These are phyloP conservation scores for Nigrospora osmanthi DNA, from an alignment of 2,329 filamentous ascomycete species.

Conservation along the genomic window DNA sequence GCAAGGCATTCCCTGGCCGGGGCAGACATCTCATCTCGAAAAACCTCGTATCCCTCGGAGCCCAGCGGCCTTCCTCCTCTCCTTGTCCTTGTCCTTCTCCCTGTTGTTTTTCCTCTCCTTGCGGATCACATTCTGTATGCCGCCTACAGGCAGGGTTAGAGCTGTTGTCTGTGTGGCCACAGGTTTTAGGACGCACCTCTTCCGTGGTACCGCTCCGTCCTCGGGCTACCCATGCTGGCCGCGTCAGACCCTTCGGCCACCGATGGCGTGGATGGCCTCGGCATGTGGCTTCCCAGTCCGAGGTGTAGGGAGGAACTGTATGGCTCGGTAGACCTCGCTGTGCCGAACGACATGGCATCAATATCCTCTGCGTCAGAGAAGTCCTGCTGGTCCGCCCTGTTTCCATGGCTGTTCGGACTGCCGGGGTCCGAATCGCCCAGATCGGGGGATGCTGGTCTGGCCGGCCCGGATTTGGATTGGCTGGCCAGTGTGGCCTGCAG, in stretches of 20 bases:
- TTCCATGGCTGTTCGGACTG: constrained; percentile 29
- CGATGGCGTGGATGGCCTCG: constrained; percentile 29
- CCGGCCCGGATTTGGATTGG: constrained; percentile 8
- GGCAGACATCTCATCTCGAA: not conserved
- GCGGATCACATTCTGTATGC: constrained; percentile 37
- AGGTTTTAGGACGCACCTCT: constrained; percentile 30
- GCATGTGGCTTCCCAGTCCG: constrained; percentile 12
- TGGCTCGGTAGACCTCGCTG: constrained; percentile 32
- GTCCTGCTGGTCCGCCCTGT: constrained; percentile 25
- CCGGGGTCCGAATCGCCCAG: constrained; percentile 23
- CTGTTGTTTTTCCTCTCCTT: constrained; percentile 41
- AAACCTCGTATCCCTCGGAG: constrained; percentile 30
- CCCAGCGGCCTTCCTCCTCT: constrained; percentile 28
- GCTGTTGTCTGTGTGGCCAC: constrained; percentile 20
- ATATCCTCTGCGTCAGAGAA: constrained; percentile 35
- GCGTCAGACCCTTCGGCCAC: constrained; percentile 21
- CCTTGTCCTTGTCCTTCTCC: constrained; percentile 28
- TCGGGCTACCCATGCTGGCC: constrained; percentile 16
- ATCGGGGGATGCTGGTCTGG: constrained; percentile 18
- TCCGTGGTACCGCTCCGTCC: constrained; percentile 35
- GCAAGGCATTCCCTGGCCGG: too few species aligned
- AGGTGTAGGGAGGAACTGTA: constrained; percentile 15
- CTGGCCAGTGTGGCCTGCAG: constrained; percentile 28
- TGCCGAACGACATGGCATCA: constrained; percentile 34
- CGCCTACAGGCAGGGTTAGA: constrained; percentile 24